Evolutionary conservation across 1,284 basidiomycete genomes (phyloP).

Genomic region (Bjerkandera adusta): DNA sequence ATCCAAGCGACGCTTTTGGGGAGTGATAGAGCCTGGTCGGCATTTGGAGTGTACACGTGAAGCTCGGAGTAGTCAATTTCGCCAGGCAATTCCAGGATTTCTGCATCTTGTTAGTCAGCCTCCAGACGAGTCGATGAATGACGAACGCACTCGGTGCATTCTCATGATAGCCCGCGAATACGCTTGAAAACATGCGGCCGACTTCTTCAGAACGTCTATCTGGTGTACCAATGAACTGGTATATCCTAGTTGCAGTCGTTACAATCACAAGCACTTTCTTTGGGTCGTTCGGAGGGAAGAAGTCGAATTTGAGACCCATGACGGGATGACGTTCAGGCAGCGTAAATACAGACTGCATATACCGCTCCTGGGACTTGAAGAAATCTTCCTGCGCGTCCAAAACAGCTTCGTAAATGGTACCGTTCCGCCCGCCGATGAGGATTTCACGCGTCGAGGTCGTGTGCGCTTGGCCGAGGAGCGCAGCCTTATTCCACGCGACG

Average conservation of each 20-base stretch:
- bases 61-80: conserved; percentile 72
- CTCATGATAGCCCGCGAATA: conserved; percentile 77
- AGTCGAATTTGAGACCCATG: conserved; percentile 81
- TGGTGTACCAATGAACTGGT: conserved; percentile 81
- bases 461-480: conserved; percentile 60
- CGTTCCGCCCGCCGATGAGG: conserved; percentile 85
- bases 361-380: conserved; percentile 86
- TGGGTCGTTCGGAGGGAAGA: conserved; percentile 63
- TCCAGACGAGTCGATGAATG: neutral
- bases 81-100: conserved; percentile 85
- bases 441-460: conserved; percentile 81
- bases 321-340: conserved; percentile 79
- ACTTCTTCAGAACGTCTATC: conserved; percentile 71
- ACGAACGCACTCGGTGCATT: conserved; percentile 70
- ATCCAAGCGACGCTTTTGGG: conserved; percentile 85
- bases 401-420: conserved; percentile 82
- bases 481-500: conserved; percentile 91
- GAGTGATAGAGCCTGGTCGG: conserved; percentile 64
- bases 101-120: conserved; percentile 40
- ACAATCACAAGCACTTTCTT: conserved; percentile 70
- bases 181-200: conserved; percentile 70
- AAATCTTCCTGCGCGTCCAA: conserved; percentile 89
- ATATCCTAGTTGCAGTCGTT: conserved; percentile 87
- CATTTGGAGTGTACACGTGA: conserved; percentile 70
- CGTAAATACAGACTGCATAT: conserved; percentile 78